phyloP scores from a whole-genome alignment of 192 early-diverging fungal genomes.

The Anaeromyces robustus region DNA sequence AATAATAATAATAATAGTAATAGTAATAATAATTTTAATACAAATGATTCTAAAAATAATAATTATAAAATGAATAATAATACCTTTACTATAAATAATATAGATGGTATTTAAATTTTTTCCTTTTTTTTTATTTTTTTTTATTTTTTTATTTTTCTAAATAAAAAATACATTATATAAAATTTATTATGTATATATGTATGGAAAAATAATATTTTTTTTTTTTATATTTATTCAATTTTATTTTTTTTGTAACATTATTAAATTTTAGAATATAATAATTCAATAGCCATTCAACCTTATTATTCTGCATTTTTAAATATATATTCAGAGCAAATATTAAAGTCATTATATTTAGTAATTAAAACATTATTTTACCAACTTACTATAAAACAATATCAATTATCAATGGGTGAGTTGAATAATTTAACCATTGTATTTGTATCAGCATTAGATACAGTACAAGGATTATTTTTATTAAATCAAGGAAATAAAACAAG shows the following conservation, averaged over 20 bases:
- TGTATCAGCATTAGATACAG: neutral
- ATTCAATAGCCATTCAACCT: neutral
- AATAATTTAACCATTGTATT: neutral
- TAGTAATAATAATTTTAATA: neutral
- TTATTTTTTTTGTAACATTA: too few species aligned
- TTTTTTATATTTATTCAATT: too few species aligned
- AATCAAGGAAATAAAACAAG: neutral
- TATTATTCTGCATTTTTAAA: neutral
- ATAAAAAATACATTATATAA: too few species aligned
- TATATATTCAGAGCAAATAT: neutral
- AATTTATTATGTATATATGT: too few species aligned
- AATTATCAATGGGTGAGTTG: neutral
- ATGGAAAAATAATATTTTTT: too few species aligned
- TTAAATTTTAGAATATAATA: neutral
- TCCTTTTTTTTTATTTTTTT: too few species aligned
- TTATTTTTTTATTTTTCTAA: too few species aligned
- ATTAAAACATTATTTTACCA: neutral
- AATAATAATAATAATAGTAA: too few species aligned
- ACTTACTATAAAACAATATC: neutral
- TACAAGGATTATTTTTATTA: neutral
- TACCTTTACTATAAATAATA: too few species aligned
- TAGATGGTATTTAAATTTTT: too few species aligned
- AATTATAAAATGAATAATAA: neutral
- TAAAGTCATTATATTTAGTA: neutral
- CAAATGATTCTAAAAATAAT: neutral